Percentiles rank a stretch among this genome's conserved stretches.
phyloP scores from a whole-genome alignment of 257 asterid genomes.

The Gentiana dahurica region DNA sequence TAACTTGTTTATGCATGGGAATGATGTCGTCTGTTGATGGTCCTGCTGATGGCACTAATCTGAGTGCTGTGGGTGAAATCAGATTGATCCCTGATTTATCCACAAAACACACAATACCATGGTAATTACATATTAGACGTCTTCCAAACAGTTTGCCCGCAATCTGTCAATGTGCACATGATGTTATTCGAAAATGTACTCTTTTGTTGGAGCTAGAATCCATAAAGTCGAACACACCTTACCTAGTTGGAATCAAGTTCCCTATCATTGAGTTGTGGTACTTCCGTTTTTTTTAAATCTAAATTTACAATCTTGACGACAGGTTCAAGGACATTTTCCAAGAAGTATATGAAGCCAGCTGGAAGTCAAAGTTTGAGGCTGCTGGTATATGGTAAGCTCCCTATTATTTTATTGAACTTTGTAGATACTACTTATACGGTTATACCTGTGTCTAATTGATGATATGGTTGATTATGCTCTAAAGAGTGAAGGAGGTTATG shows the following conservation, averaged over 20 bases:
- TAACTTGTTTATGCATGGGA: conserved; percentile 69
- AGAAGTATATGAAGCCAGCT: conserved; percentile 70
- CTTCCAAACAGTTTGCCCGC: no score
- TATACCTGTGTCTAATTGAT: conserved; percentile 81
- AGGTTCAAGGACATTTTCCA: conserved; percentile 98
- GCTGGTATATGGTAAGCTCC: conserved; percentile 77
- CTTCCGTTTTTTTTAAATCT: no score
- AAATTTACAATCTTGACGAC: conserved; percentile 5
- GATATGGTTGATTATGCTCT: conserved; percentile 99
- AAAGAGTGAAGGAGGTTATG: conserved; percentile 93
- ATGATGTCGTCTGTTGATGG: conserved; percentile 64
- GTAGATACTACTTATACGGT: conserved; percentile 4
- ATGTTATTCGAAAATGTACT: no score
- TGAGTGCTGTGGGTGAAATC: conserved; percentile 76
- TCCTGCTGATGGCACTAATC: conserved; percentile 72
- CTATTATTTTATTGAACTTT: conserved; percentile 1
- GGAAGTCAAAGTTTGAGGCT: conserved; percentile 79
- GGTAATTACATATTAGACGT: conserved; percentile 24
- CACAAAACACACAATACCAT: conserved; percentile 62
- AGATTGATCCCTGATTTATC: conserved; percentile 77
- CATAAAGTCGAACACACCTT: no score
- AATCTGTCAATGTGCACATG: no score
- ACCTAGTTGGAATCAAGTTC: no score
- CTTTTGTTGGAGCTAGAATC: no score
- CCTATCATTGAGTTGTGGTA: no score